These are phyloP conservation scores for Cynara cardunculus DNA, from an alignment of 129 eudicot genomes.

Conservation along the genomic window DNA sequence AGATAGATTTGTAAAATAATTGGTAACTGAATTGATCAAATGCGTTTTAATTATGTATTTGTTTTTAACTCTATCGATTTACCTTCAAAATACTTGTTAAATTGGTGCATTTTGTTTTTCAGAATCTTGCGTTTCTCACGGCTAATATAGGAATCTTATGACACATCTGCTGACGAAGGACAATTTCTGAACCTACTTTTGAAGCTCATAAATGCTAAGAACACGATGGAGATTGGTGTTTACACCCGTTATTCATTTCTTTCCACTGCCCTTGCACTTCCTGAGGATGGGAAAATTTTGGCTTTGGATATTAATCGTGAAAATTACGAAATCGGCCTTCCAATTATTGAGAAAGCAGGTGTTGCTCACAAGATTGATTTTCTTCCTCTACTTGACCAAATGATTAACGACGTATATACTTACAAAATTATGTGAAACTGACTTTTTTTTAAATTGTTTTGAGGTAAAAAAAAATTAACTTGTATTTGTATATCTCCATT, in stretches of 20 bases:
- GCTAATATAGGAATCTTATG: slow-evolving; percentile 13
- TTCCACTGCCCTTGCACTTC: slow-evolving; percentile 57
- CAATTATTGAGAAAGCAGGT: slow-evolving; percentile 33
- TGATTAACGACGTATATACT: slow-evolving; percentile 18
- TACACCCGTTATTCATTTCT: slow-evolving; percentile 54
- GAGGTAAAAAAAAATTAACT: not conserved
- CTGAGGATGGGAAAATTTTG: slow-evolving; percentile 51
- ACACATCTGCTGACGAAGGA: slow-evolving; percentile 67
- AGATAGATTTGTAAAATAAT: no score
- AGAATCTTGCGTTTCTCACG: not conserved
- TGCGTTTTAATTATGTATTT: no score
- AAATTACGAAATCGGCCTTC: slow-evolving; percentile 33
- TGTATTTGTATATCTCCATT: not conserved
- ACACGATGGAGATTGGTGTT: slow-evolving; percentile 54
- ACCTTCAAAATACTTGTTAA: no score
- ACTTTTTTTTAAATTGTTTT: not conserved
- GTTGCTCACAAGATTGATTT: slow-evolving; percentile 38
- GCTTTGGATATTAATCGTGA: slow-evolving; percentile 34
- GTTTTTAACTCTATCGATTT: no score
- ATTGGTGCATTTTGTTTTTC: not conserved
- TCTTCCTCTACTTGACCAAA: slow-evolving; percentile 30
- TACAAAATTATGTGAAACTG: not conserved
- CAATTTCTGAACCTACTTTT: slow-evolving; percentile 46
- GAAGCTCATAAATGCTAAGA: slow-evolving; percentile 54
- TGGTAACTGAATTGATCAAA: slow-evolving; percentile 17